Conservation (phyloP, 495 filamentous ascomycete species). For the Lepraria neglecta region DNA sequence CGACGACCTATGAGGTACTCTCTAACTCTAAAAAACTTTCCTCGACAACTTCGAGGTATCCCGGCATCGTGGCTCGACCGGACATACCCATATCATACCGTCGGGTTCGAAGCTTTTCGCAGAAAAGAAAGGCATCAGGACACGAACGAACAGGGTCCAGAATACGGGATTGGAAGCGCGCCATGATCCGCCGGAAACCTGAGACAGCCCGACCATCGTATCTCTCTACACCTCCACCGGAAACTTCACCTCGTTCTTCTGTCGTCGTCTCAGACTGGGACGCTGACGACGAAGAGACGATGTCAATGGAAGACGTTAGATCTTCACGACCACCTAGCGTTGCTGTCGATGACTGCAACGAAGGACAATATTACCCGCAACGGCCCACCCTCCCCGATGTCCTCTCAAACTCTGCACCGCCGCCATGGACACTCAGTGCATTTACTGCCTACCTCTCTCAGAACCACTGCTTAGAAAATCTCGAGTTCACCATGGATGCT, state of each 20-base stretch:
- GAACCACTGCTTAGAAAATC: constrained; percentile 93
- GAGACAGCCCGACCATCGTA: constrained; percentile 26
- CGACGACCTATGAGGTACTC: not conserved
- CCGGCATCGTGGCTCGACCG: constrained; percentile 28
- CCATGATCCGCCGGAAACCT: constrained; percentile 32
- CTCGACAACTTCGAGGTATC: constrained; percentile 24
- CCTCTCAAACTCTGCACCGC: constrained; percentile 74
- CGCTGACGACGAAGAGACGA: constrained; percentile 51
- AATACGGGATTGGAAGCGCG: constrained; percentile 28
- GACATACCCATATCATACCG: constrained; percentile 13
- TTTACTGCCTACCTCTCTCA: constrained; percentile 98
- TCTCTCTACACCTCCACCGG: constrained; percentile 29
- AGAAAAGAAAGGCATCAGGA: constrained; percentile 23
- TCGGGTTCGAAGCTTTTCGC: constrained; percentile 23
- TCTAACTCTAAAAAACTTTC: not conserved
- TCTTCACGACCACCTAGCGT: constrained; percentile 57
- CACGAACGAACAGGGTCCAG: constrained; percentile 21
- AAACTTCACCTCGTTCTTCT: constrained; percentile 23
- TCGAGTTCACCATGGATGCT: constrained; percentile 96
- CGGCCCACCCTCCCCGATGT: constrained; percentile 83
- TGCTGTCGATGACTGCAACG: constrained; percentile 29
- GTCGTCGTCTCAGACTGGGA: constrained; percentile 46
- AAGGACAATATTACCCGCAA: constrained; percentile 61
- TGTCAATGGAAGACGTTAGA: constrained; percentile 41
- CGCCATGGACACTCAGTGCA: constrained; percentile 86